Percentiles rank a stretch among this genome's conserved stretches.
These are phyloP conservation scores for Amauroascus niger DNA, from an alignment of 2,329 filamentous ascomycete species.

Conservation along the genomic window DNA sequence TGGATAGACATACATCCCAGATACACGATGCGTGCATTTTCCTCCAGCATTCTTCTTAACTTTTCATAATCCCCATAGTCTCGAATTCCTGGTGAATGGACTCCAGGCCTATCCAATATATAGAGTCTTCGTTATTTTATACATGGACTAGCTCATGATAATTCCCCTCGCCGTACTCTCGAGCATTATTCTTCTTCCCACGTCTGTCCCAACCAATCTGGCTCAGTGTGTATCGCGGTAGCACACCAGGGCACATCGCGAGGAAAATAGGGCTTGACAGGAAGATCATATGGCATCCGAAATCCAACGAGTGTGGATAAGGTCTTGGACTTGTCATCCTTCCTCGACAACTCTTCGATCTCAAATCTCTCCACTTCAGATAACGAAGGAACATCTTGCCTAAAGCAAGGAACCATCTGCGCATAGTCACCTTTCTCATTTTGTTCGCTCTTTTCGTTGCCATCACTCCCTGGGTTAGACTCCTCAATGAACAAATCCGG, in stretches of 20 bases:
- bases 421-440: slow-evolving; percentile 24
- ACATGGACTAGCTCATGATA: not conserved
- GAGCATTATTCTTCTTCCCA: slow-evolving; percentile 28
- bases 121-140: not conserved
- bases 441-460: slow-evolving; percentile 7
- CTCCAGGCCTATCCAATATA: not conserved
- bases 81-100: not conserved
- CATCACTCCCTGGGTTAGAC: slow-evolving; percentile 31
- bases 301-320: slow-evolving; percentile 49
- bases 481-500: slow-evolving; percentile 46
- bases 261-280: slow-evolving; percentile 54
- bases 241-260: slow-evolving; percentile 70
- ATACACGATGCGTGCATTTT: not conserved
- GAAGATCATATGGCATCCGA: slow-evolving; percentile 73
- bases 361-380: slow-evolving; percentile 17
- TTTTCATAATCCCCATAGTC: not conserved
- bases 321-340: not conserved
- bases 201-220: slow-evolving; percentile 48
- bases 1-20: slow-evolving; percentile 2
- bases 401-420: slow-evolving; percentile 61
- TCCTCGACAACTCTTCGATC: slow-evolving; percentile 1
- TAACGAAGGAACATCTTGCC: slow-evolving; percentile 45
- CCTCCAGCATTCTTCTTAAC: not conserved
- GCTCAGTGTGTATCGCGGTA: slow-evolving; percentile 48
- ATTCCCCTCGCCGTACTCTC: not conserved